phyloP scores from a whole-genome alignment of 306 rosid species.

The Ceratonia siliqua region DNA sequence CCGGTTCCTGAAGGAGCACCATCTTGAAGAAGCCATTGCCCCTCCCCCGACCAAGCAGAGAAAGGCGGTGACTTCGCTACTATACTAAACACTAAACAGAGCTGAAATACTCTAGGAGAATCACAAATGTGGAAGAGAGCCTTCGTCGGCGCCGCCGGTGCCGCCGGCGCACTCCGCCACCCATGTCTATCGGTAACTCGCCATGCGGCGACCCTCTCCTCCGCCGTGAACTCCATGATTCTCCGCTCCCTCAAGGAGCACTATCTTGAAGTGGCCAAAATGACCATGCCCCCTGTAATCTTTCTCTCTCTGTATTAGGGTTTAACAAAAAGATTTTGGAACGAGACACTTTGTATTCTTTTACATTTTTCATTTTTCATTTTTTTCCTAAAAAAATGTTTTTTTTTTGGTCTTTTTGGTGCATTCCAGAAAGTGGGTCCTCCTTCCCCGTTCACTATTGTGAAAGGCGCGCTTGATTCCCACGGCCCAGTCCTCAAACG shows the following conservation, averaged over 20 bases:
- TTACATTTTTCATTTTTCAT: background rate
- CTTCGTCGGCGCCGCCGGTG: constrained; percentile 31
- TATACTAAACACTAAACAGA: background rate
- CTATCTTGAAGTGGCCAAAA: constrained; percentile 78
- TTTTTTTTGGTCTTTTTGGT: background rate
- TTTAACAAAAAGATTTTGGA: constrained; percentile 25
- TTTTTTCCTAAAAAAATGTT: background rate
- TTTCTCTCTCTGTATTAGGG: constrained; percentile 25
- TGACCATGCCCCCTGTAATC: constrained; percentile 83
- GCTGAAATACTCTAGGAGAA: background rate
- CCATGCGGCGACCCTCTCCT: constrained; percentile 48
- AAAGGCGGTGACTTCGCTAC: background rate
- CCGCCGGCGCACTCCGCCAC: constrained; percentile 40
- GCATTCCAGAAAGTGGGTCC: constrained; percentile 68
- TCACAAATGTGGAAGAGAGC: constrained; percentile 64
- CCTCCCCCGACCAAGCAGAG: background rate
- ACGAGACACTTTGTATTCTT: background rate
- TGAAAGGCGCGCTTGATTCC: constrained; percentile 72
- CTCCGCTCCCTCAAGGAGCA: constrained; percentile 93
- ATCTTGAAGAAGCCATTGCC: background rate
- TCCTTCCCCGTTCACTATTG: constrained; percentile 71
- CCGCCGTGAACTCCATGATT: constrained; percentile 73
- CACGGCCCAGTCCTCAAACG: constrained; percentile 72
- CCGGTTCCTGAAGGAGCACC: background rate
- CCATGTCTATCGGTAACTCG: constrained; percentile 28